Base-by-base conservation (phyloP, 2,329 filamentous ascomycete genomes). In the Pestalotiopsis sp. region DNA sequence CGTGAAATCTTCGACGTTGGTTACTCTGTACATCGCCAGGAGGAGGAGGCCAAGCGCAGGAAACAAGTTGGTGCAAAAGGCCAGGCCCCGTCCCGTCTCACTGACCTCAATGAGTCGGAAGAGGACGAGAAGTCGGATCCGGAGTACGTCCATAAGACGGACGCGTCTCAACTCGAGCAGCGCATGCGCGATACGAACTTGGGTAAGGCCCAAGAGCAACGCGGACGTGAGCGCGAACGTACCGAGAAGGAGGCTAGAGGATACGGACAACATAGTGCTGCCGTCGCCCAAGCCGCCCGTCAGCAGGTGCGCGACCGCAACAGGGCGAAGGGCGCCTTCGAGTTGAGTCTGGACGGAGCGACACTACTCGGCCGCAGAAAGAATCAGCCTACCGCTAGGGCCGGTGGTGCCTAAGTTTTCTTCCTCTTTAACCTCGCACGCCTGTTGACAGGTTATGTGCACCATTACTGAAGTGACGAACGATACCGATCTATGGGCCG, bases 1-100 rank as follows among this genome's bases (percentile, higher is more conserved):
- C 93, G 96, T 69, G 96, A 99, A 80, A 95, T 98, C 2, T 99
- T 99, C 73, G 96, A 99, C 76, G 95, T 99, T 63, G 92, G 94
- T n/a, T 99, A 99, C 76, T 95, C 96, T 9, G 96, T 99, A 9
- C 96, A 98, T 79, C 87, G 96, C 61, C 94, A 98, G 80, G 96
- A 98, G 81, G 96, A 99, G 79, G 96, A 98, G 80, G 91, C 90
- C 75, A 98, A 98, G 83, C 91, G 94, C 66, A 90, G 94, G 72
- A 97, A 97, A 80, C 93, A 97, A 77, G 88, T 95, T 74, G 87
- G 87, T 84, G 89, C 82, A 85, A 95, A 85, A 88, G 92, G 75
- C 85, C 92, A 83, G 79, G 91, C 76, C 82, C 90, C 86, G 72
- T 71, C 81, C 72, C 77, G 80, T 2, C 79, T 90, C 6, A 89